Conservation (phyloP, 257 asterid genomes). For the Lycium ferocissimum region DNA sequence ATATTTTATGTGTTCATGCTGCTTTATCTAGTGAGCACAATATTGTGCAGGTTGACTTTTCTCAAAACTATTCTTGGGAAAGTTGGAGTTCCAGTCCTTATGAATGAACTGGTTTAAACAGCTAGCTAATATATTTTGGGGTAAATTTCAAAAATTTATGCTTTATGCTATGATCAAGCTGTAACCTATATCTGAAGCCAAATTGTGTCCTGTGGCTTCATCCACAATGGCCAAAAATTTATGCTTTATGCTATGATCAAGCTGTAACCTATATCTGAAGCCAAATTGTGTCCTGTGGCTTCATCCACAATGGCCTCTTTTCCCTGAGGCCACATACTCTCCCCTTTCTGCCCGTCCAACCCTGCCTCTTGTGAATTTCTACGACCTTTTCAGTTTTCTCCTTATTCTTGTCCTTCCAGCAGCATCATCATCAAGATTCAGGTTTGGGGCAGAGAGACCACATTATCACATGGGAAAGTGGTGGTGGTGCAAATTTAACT, state of each 20-base stretch:
- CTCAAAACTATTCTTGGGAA: conserved; percentile 11
- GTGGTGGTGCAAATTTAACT: conserved; percentile 22
- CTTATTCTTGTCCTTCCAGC: conserved; percentile 4
- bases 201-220: neutral
- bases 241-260: conserved; percentile 14
- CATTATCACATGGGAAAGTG: conserved; percentile 3
- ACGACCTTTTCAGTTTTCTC: neutral
- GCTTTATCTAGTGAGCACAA: conserved; percentile 13
- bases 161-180: conserved; percentile 10
- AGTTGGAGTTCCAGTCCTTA: neutral
- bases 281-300: neutral
- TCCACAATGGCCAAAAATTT: neutral
- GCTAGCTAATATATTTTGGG: neutral
- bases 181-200: conserved; percentile 14
- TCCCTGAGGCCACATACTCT: conserved; percentile 8
- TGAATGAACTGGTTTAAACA: neutral
- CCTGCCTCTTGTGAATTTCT: neutral
- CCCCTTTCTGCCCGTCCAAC: neutral
- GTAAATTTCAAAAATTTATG: neutral
- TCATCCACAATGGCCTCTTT: neutral
- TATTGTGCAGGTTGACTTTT: conserved; percentile 8
- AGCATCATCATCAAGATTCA: neutral
- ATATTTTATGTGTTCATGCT: neutral
- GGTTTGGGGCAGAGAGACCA: neutral
- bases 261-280: conserved; percentile 13